Conservation (phyloP, 805 yeast species). For the Kockiozyma suomiensis region DNA sequence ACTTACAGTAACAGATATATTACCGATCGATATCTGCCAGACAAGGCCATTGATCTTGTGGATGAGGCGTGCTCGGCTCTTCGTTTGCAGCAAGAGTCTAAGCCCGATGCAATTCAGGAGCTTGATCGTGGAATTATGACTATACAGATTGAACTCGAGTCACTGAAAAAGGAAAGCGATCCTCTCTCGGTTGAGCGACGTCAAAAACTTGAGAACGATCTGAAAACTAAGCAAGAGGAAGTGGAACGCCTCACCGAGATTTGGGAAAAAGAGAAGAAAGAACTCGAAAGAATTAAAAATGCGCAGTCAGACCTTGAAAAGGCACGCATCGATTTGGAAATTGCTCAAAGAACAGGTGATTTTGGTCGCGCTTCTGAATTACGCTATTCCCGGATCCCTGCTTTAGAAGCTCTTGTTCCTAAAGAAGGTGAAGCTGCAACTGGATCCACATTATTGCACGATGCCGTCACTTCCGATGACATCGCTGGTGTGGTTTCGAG, state of each 20-base stretch:
- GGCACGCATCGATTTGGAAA: constrained; percentile 80
- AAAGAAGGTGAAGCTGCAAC: constrained; percentile 47
- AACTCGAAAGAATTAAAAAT: constrained; percentile 72
- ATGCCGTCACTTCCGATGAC: constrained; percentile 91
- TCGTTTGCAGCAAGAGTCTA: constrained; percentile 92
- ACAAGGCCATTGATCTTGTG: constrained; percentile 93
- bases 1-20: constrained; percentile 86
- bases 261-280: constrained; percentile 83
- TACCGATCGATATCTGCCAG: constrained; percentile 89
- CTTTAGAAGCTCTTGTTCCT: constrained; percentile 64
- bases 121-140: constrained; percentile 90
- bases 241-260: constrained; percentile 69
- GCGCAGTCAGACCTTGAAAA: constrained; percentile 83
- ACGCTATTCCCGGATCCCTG: constrained; percentile 85
- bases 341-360: constrained; percentile 79
- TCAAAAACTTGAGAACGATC: constrained; percentile 68
- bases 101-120: constrained; percentile 90
- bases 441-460: constrained; percentile 62
- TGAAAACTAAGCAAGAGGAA: constrained; percentile 65
- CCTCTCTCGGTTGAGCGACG: constrained; percentile 77
- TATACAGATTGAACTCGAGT: constrained; percentile 91
- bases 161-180: constrained; percentile 90
- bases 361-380: constrained; percentile 87
- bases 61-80: constrained; percentile 97
- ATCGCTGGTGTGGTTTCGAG: constrained; percentile 89